Base-by-base conservation (phyloP, 2,329 filamentous ascomycete genomes). In the Daldinia sp. region DNA sequence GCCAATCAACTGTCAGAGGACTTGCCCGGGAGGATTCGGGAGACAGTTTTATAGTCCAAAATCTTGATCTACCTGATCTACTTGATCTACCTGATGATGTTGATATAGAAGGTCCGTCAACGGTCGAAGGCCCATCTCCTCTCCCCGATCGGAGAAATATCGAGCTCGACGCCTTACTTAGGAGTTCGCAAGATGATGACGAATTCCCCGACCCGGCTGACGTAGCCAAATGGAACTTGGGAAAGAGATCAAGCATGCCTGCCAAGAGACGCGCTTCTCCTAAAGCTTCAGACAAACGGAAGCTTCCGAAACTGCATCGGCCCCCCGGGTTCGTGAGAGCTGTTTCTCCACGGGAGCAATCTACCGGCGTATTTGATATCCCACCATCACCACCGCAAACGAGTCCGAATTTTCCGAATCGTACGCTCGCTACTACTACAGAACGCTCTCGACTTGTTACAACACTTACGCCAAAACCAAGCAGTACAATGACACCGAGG, bases 301-400 rank as follows among this genome's bases (percentile, higher is more conserved):
- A 72, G 53, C 50, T 71, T 6, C 60, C 63, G 7, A 73, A 61
- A 61, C 30, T 69, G 48, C 56, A 56, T 23, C 68, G 58, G 35
- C 64, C 61, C 57, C 30, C 15, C 2, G 61, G 48, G 11, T 23
- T 58, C 1, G 17, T 47, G 9, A 61, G 61, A 27, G 56, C 59
- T 25, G 19, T 25, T 10, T 68, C 69, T 5, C 67, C 70, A 27
- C 34, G 59, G 37, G 35, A 53, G 21, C 29, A 47, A n/a, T n/a
- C 57, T n/a, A n/a, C 60, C 9, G 64, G 70, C 48, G 66, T 77
- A 13, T 79, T 77, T 52, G 72, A 79, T 58, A 69, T 77, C 51
- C 77, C 77, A 32, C 73, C 71, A n/a, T 80, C 79, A 5, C 78
- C 78, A 9, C 77, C 77, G 6, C 70, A 73, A 49, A 78, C 77